Base-by-base conservation (phyloP, 768 basidiomycete genomes). In the Phaeotremella skinneri region DNA sequence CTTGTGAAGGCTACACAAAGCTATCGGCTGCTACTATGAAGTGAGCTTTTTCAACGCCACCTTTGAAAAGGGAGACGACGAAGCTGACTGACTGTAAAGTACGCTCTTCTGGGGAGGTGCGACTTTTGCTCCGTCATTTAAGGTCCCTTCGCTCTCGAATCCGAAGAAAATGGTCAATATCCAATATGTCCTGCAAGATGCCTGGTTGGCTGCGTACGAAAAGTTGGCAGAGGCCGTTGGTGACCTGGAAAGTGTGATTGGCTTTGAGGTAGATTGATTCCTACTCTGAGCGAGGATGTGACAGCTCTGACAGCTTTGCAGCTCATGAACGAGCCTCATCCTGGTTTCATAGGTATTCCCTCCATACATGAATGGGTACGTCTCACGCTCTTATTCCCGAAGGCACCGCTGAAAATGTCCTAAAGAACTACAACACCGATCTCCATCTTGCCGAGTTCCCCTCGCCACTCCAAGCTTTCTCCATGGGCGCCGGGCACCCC, bases 311-410 rank as follows among this genome's bases (percentile, higher is more conserved):
- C 32, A 5, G 16, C 3, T 2, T 27, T 21, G 11, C 63, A 93
- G 90, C 83, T 91, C 74, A 86, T 94, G 82, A 96, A 97, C 65
- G 92, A 96, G 77, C 92, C 92, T 0, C 92, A 99, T 78, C 82
- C 87, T 69, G 96, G 94, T 41, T 98, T 94, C 75, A 85, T 94
- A 59, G 83, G 87, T 53, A 79, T 96, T 4, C 81, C 83, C 25
- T 90, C 90, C 0, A 80, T 96, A 45, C 86, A 96, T 65, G 80
- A 81, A 9, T 97, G 90, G 67, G 72, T 72, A 34, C 23, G 74
- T 63, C 25, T 26, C 2, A 6, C 14, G 45, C 17, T 0, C 50
- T 45, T 17, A 49, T 25, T 27, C n/a, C 20, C 16, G n/a, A n/a
- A 20, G n/a, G n/a, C 13, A 14, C 5, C 30, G 13, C 37, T 42